Evolutionary conservation across 2,329 filamentous ascomycete genomes (phyloP), one percentile per base, ranked within the genome.

Genomic region (Chaetomiaceae sp.): DNA sequence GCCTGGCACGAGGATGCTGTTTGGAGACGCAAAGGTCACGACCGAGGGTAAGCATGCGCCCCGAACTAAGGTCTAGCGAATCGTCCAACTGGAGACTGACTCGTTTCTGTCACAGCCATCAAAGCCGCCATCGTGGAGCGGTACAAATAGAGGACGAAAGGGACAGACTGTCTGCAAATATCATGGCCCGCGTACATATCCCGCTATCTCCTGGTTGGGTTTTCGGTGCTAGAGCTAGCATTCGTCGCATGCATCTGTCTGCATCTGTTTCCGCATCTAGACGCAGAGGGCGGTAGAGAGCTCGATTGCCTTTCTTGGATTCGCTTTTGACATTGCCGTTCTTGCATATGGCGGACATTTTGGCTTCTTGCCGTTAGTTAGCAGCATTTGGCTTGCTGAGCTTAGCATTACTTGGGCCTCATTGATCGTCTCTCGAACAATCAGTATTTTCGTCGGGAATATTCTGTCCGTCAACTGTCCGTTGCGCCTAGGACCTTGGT

Each of bases 1-100:
- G 85, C 84, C 86, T 3, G 84, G 84, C 42, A 89, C 88, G 2
- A 86, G 84, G 69, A 95, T 95, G 89, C 65, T 95, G 48, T 95
- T 95, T 67, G 88, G 89, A 20, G 89, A 95, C 68, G 89, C 89
- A 17, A 91, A 88, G 69, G 76, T 79, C 49, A 86, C 83, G 49
- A 91, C 86, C 61, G 87, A 93, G 70, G 86, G 82, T 85, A 60
- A 63, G 78, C 65, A 24, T 9, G 22, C 10, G 2, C 18, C 17
- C 8, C 4, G 17, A n/a, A 12, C 10, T 3, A 38, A 24, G 35
- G 15, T 22, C 5, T 36, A 1, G 8, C 18, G 14, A 12, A n/a
- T n/a, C n/a, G 3, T 12, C 6, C 8, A 7, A n/a, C 11, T 3
- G 11, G 24, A 27, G 17, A 35, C 46, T 52, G 15, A 50, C 39